Evolutionary conservation across 1,139 yeast species (phyloP), one percentile per base, ranked within the genome.

Genomic region (Suhomyces bribrorum): DNA sequence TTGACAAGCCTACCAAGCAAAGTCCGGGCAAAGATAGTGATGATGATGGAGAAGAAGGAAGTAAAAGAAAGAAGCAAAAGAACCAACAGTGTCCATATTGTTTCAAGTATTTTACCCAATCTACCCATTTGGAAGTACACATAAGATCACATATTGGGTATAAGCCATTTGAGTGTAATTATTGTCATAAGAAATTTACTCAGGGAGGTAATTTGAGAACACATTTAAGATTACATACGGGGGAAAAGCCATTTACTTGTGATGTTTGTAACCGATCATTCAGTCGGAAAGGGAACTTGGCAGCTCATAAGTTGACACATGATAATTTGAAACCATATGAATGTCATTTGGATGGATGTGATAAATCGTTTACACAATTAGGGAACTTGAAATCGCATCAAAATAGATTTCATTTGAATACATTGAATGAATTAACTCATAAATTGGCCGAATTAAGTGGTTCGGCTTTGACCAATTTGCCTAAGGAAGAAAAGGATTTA

Each of bases 331-430:
- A 86, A 53, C 96, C 96, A 7, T 87, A 69, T 59, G 77, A 78
- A 44, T 90, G 97, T 62, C 80, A 77, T 49, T 70, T 90, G 43
- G 96, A 88, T 59, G 72, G 75, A 38, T 90, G 97, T 64, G 82
- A 79, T 52, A 89, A 89, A 64, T 77, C 86, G 3, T 90, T 90
- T 54, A 86, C 96, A 0, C 97, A 90, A 64, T 70, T 89, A 50
- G 97, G 97, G 3, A 90, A 90, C 58, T 74, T 90, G 66, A 90
- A 90, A 62, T 86, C 95, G 0, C 97, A 90, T 61, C 97, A 90
- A 57, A 90, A 89, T 62, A 73, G 90, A 52, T 88, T 89, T 57
- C 97, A 90, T 62, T 64, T 80, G 45, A 79, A 78, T 13, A 81
- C 94, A 0, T 72, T 90, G 49, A 79, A 78, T 48, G 69, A 69